phyloP scores from a whole-genome alignment of 2,329 filamentous ascomycete genomes.

The Didymella glomerata region DNA sequence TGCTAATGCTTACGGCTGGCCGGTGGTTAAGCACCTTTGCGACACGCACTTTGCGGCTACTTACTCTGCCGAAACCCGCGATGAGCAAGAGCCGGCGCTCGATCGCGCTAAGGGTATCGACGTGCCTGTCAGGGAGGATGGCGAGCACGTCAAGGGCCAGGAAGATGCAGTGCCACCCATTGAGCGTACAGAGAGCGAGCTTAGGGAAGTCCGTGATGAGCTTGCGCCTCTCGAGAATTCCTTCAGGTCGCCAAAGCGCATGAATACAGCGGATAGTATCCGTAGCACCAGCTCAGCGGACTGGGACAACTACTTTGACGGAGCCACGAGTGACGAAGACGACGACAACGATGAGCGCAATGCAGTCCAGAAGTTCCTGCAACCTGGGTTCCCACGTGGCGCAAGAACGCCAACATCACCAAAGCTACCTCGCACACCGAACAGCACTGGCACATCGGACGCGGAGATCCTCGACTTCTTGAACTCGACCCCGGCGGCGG shows the following conservation, averaged over 20 bases:
- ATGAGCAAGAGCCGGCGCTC: conserved; percentile 70
- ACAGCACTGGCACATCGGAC: conserved; percentile 46
- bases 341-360: conserved; percentile 55
- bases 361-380: conserved; percentile 49
- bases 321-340: conserved; percentile 57
- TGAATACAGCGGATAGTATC: conserved; percentile 39
- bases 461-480: conserved; percentile 54
- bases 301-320: conserved; percentile 61
- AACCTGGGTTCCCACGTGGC: conserved; percentile 34
- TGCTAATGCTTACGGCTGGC: conserved; percentile 97
- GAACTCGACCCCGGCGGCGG: conserved; percentile 16
- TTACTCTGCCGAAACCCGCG: conserved; percentile 68
- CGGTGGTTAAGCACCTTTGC: conserved; percentile 91
- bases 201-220: conserved; percentile 57
- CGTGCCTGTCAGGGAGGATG: conserved; percentile 67
- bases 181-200: conserved; percentile 58
- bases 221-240: conserved; percentile 45
- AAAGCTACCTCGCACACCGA: conserved; percentile 29
- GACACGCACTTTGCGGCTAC: conserved; percentile 92
- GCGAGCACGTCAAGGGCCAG: conserved; percentile 68
- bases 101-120: conserved; percentile 73
- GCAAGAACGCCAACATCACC: conserved; percentile 28
- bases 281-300: conserved; percentile 53
- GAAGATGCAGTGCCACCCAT: conserved; percentile 48
- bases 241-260: conserved; percentile 32